Conservation (phyloP, 768 basidiomycete genomes). For the Holtermannia corniformis region DNA sequence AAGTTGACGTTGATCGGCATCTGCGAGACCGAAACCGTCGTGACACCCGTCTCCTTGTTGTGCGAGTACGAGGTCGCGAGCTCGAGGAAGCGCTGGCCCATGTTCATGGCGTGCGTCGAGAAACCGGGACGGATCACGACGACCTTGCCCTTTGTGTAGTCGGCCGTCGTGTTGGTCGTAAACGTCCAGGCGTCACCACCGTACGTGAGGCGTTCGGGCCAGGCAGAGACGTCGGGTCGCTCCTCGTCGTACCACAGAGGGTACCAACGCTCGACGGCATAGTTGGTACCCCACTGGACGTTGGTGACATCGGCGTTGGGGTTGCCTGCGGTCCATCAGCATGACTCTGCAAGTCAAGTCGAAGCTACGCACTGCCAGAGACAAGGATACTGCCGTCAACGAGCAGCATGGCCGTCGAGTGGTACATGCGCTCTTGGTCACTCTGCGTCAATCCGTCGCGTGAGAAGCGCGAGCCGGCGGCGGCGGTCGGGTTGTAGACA, state of each 20-base stretch:
- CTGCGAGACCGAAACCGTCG: constrained; percentile 70
- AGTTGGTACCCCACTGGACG: constrained; percentile 52
- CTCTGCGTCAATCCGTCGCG: constrained; percentile 53
- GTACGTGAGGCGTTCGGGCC: constrained; percentile 66
- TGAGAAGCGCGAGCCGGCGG: constrained; percentile 62
- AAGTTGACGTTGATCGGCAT: constrained; percentile 60
- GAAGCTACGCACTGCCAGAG: constrained; percentile 49
- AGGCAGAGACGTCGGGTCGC: constrained; percentile 56
- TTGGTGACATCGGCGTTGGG: constrained; percentile 70
- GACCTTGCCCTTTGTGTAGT: constrained; percentile 56
- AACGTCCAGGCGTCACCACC: constrained; percentile 75
- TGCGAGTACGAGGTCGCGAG: constrained; percentile 78
- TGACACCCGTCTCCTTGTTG: constrained; percentile 59
- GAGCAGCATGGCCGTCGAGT: constrained; percentile 81
- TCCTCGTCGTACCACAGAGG: constrained; percentile 70
- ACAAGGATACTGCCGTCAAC: constrained; percentile 74
- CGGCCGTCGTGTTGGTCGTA: constrained; percentile 56
- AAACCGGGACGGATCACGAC: constrained; percentile 66
- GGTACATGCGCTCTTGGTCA: constrained; percentile 71
- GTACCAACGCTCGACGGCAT: constrained; percentile 84
- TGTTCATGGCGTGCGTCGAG: constrained; percentile 50
- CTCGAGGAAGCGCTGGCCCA: constrained; percentile 73
- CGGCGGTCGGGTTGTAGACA: constrained; percentile 67
- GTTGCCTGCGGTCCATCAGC: constrained; percentile 8
- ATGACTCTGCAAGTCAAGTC: background rate